Base-by-base conservation (phyloP, 2,329 filamentous ascomycete species). In the Penicillium sp. region DNA sequence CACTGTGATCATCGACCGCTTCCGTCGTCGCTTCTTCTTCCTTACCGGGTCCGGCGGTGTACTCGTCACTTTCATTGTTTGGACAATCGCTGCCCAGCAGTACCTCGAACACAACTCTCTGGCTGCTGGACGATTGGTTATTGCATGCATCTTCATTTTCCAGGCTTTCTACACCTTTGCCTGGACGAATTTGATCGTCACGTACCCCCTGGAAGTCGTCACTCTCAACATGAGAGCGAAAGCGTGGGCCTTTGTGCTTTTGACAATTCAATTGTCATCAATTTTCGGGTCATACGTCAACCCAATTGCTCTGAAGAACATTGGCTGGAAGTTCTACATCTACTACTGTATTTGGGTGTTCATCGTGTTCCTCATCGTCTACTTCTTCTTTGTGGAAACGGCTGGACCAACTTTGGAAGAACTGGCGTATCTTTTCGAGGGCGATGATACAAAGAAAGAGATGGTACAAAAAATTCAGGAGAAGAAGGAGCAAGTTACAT, bases 1-100 rank as follows among this genome's bases (percentile, higher is more conserved):
- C 38, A 75, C 77, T 0, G 58, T 71, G n/a, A 51, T 78, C 1
- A 72, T 80, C 10, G 69, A 79, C 59, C 69, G 66, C 4, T 67
- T 69, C 62, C 57, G 57, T 12, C 67, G 67, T 8, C 82, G 76
- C 60, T 78, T 79, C 54, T 67, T 69, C 53, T 75, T 85, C 47
- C 73, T 75, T 43, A 73, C 74, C 7, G 78, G 79, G 42, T 78
- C 76, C 5, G 72, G 71, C 12, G 72, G 64, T 10, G 71, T 68
- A 25, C 67, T 71, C n/a, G 70, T 65, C 52, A 77, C 67, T 35
- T 78, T 76, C 45, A 84, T 78, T 1, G 82, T 80, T 48, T 83
- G 79, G 47, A 86, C 72, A 1, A 86, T 75, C 8, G 77, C 71
- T 39, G 77, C 80, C 66, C 84, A 86, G 31, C 82, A 79, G 43